Evolutionary conservation across 768 basidiomycete species (phyloP), one percentile per base, ranked within the genome.

Genomic region (Brasilioporus rufonigricans): DNA sequence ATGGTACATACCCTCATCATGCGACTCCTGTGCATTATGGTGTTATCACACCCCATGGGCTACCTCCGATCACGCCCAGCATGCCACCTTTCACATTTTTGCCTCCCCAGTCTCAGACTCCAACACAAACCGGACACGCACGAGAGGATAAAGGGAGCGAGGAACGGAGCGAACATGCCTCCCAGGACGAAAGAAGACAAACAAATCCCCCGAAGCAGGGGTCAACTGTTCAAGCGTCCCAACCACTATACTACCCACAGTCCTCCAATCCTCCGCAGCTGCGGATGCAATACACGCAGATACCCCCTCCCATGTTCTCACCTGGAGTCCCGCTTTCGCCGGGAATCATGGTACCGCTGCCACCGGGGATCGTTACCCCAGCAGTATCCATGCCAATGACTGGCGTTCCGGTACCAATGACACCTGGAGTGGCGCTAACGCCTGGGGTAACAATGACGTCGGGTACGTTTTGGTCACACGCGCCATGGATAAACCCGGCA

Each of bases 71-170:
- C 65, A 97, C 95, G n/a, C 94, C 95, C 0, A 90, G 89, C 56
- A 98, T 98, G 95, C 96, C 96, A 1, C 85, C 92, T 6, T 98
- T 97, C 73, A 86, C 85, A 13, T 95, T 97, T 71, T 77, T 87
- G 35, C 78, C 82, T 18, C 82, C 82, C 39, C 79, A 65, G 64
- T 75, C 43, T 16, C 63, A 57, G 38, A 60, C 46, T 7, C 58
- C 61, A 18, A 55, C 41, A 12, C 73, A 68, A 53, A 64, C 59
- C 16, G 64, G 56, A 21, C 27, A 56, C 16, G 6, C 14, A 2
- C 54, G 35, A 13, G 56, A 49, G 21, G 41, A 52, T 19, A 48
- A 24, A 12, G 31, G 43, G 7, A 26, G 35, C n/a, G 61, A 59
- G 19, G 56, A 41, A 5, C 27, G 41, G 27, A 50, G 32, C 19